phyloP scores from a whole-genome alignment of 2,329 filamentous ascomycete species.

The Aureobasidium sp. region DNA sequence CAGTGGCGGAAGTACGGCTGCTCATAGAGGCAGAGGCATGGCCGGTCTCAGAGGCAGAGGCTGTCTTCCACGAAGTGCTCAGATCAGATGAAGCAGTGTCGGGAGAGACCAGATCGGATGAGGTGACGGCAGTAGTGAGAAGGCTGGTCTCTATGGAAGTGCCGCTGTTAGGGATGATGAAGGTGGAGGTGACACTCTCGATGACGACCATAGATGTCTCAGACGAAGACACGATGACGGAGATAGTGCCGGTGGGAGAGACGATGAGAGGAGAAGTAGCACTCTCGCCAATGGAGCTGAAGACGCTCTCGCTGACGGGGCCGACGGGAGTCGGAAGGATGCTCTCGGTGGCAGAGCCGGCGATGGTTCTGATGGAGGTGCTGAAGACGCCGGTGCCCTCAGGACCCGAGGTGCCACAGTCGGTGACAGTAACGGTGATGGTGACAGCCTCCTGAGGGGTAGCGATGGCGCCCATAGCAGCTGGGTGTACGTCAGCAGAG shows the following conservation, averaged over 20 bases:
- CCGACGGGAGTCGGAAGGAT: not conserved
- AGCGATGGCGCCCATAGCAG: not conserved
- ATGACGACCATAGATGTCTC: not conserved
- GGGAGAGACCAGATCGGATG: not conserved
- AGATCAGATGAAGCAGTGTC: not conserved
- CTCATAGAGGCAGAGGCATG: not conserved
- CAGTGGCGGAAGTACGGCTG: not conserved
- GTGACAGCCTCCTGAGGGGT: slow-evolving; percentile 4
- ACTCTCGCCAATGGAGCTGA: not conserved
- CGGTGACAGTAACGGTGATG: slow-evolving; percentile 1
- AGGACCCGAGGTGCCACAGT: not conserved
- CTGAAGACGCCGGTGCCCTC: not conserved
- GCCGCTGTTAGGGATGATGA: not conserved
- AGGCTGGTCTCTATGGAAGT: not conserved
- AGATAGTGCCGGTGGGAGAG: not conserved
- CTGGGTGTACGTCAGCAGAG: not conserved
- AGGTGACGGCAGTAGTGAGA: not conserved
- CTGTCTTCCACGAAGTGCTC: slow-evolving; percentile 1
- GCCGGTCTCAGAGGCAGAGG: not conserved
- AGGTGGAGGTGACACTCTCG: not conserved
- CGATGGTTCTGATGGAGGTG: not conserved
- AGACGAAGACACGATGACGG: no score
- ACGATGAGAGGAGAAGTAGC: not conserved
- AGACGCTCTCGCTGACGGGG: not conserved
- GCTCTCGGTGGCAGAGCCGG: not conserved